Percentiles rank a stretch among this genome's conserved stretches.
phyloP scores from a whole-genome alignment of 2,329 filamentous ascomycete genomes.

The Alternaria infectoria region DNA sequence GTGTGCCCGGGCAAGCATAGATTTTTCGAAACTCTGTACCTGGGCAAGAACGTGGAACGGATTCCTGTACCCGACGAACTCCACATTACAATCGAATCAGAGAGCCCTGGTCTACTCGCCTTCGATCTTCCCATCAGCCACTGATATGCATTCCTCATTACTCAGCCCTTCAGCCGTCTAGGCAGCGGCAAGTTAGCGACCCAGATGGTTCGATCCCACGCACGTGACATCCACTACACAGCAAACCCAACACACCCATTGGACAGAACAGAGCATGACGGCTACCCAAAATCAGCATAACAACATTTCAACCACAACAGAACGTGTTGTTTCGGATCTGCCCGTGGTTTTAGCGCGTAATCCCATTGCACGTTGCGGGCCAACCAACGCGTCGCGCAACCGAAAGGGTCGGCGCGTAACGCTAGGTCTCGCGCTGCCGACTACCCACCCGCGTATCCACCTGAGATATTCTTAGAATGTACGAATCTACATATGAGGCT shows the following conservation, averaged over 20 bases:
- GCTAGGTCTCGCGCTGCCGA: conserved; percentile 20
- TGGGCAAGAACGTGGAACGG: background rate
- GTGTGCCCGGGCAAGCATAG: background rate
- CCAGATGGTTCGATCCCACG: background rate
- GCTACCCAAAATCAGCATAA: conserved; percentile 2
- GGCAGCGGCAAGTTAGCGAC: background rate
- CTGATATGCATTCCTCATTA: background rate
- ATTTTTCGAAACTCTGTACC: background rate
- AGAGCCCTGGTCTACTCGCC: background rate
- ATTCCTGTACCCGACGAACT: background rate
- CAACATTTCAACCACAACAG: conserved; percentile 21
- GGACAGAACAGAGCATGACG: conserved; percentile 5
- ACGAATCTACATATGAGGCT: conserved; percentile 12
- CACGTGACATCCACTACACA: conserved; percentile 1
- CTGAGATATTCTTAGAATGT: conserved; percentile 20
- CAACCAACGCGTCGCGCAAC: conserved; percentile 28
- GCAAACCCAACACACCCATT: background rate
- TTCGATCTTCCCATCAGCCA: background rate
- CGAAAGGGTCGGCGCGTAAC: conserved; percentile 25
- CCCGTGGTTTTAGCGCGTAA: conserved; percentile 15
- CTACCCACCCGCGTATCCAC: conserved; percentile 11
- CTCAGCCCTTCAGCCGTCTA: background rate
- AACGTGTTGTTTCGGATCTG: conserved; percentile 17
- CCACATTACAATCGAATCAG: background rate
- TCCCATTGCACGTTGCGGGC: conserved; percentile 8